These are phyloP conservation scores for Agarophyton chilense DNA, from an alignment of 23 red algal species.

Conservation along the genomic window DNA sequence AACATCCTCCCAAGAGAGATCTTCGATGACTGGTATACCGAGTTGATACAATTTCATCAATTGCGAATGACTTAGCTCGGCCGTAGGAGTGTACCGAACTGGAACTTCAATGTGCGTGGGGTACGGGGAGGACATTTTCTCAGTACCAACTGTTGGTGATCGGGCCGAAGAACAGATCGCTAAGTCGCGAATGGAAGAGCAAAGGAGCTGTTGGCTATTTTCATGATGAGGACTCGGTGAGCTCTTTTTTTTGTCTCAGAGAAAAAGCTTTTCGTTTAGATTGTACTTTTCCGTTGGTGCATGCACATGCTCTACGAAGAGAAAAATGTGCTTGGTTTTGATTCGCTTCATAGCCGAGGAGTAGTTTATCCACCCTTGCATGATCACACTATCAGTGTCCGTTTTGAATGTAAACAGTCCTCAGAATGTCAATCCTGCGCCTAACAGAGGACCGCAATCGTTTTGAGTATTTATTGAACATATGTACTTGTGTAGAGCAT, in stretches of 20 bases:
- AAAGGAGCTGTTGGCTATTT: too few species aligned
- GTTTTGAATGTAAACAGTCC: too few species aligned
- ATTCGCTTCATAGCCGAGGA: too few species aligned
- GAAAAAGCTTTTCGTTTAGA: not conserved
- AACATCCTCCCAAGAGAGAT: conserved; percentile 22
- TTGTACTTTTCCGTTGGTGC: not conserved
- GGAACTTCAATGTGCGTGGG: not conserved
- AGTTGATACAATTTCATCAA: conserved; percentile 10
- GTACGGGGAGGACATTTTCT: not conserved
- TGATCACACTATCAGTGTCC: too few species aligned
- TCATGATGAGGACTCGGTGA: not conserved
- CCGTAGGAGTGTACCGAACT: conserved; percentile 13
- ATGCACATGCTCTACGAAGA: not conserved
- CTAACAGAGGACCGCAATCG: too few species aligned
- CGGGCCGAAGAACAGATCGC: too few species aligned
- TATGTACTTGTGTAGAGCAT: too few species aligned
- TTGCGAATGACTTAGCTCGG: not conserved
- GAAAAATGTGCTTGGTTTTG: not conserved
- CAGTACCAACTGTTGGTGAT: too few species aligned
- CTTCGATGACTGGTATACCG: conserved; percentile 1
- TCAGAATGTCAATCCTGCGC: too few species aligned
- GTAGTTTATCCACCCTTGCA: too few species aligned
- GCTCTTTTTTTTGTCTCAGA: not conserved
- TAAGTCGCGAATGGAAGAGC: too few species aligned
- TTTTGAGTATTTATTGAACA: too few species aligned